Base-by-base conservation (phyloP, 2,329 filamentous ascomycete genomes). In the Anisogramma anomala region DNA sequence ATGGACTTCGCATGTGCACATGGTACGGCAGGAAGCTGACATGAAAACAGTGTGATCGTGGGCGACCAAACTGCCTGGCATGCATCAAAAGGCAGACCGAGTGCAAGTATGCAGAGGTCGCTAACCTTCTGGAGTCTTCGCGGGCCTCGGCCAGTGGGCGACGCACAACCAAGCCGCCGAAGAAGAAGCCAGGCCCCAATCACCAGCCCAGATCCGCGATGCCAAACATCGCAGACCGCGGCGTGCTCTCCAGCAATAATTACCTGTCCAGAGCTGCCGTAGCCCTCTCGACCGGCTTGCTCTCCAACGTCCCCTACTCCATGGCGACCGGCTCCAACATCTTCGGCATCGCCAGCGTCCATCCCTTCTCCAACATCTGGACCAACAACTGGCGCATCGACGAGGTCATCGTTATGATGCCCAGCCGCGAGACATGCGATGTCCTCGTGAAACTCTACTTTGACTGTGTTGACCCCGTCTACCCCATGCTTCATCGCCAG, bases 361-460 rank as follows among this genome's bases (percentile, higher is more conserved):
- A 86, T 54, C 82, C 82, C 0, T 87, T 87, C 55, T 78, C 81
- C 53, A 88, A 88, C 55, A 88, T 88, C 59, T 89, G 84, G 84
- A 88, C 82, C 3, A 84, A 79, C 53, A 73, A 79, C 46, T 83
- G 84, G 35, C 83, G 82, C 0, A 62, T 89, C 14, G 68, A 75
- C 7, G 84, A 89, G 59, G 82, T 87, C 6, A 77, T 87, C 32
- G 77, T 74, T 1, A 81, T 87, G 3, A 64, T 89, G 10, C 84
- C 84, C 0, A 79, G 79, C 43, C 87, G 84, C 61, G 62, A 79
- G 7, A 82, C 87, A 57, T 80, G 81, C 39, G 82, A 88, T 50
- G 78, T 84, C 28, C 64, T 88, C 10, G 58, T 81, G 26, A 64
- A 59, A 36, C 67, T 73, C 28, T 81, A 81, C 54, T 80, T 79